Evolutionary conservation across 345 rosid genomes (phyloP).

Genomic region (Populus davidiana): DNA sequence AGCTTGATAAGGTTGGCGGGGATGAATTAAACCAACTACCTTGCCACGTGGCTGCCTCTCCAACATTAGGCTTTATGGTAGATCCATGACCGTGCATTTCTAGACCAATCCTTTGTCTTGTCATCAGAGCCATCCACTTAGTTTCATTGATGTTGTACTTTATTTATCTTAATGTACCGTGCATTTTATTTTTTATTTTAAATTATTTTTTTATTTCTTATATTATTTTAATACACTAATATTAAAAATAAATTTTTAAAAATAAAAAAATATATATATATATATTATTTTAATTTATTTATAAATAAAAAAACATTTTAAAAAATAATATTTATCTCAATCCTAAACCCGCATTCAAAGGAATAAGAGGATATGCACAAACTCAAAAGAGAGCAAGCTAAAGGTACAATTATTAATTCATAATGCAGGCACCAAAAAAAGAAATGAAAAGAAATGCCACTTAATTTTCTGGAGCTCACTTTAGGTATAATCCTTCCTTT

Average conservation of each 20-base stretch:
- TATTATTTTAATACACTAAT: no score
- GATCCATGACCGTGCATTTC: neutral
- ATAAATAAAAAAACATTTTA: no score
- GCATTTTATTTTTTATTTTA: neutral
- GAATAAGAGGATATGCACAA: neutral
- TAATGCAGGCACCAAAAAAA: neutral
- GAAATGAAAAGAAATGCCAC: neutral
- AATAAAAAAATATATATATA: no score
- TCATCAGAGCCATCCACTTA: neutral
- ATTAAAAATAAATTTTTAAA: no score
- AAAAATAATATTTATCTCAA: no score
- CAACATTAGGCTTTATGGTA: neutral
- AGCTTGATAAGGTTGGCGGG: constrained; percentile 11
- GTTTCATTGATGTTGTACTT: neutral
- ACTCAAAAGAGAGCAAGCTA: neutral
- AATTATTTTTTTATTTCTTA: neutral
- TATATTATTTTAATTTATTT: no score
- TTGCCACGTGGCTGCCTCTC: neutral
- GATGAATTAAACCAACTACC: neutral
- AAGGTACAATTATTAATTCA: neutral
- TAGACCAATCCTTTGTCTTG: neutral
- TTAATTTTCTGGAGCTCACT: neutral
- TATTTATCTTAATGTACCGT: neutral
- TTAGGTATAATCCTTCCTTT: constrained; percentile 14
- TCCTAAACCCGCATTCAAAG: no score